Base-by-base conservation (phyloP, 345 rosid species). In the Litchi chinensis region DNA sequence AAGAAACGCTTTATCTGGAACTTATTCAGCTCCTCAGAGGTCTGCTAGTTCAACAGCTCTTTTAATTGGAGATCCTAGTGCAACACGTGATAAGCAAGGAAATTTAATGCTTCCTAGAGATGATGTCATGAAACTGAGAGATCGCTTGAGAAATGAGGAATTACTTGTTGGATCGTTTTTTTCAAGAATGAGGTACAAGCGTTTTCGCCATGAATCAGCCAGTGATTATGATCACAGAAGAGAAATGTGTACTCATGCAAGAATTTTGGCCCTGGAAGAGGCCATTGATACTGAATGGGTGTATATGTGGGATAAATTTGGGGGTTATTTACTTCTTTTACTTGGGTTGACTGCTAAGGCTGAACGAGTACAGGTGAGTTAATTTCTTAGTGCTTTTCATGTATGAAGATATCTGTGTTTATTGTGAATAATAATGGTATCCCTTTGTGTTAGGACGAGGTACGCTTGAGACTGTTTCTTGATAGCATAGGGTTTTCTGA, bases 281-380 rank as follows among this genome's bases (percentile, higher is more conserved):
- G 98, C 99, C 76, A 91, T 97, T 85, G 99, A 97, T 86, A 97
- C 99, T 39, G 98, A 97, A 83, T 97, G 99, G 99, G 97, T 94
- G 64, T 97, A 94, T 74, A 97, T 97, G 99, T 97, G 99, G 99
- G 98, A 97, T 85, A 91, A 93, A 77, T 97, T 97, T 85, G 99
- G 99, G 79, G 99, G 99, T 72, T 97, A 97, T 87, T 84, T 97
- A 59, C 91, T 97, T 70, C 92, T 97, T 68, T 83, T 97, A 84
- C 94, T 97, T 82, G 99, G 99, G 87, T 90, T 97, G 89, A 93
- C 98, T 76, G 93, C 99, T 69, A 91, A 92, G 89, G 99, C 99
- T 9, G 99, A 97, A 81, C 86, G 88, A 82, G 97, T 97, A 78
- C 99, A 94, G 98, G 99, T 96, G 74, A 81, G 81, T 75, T 72